Evolutionary conservation across 1,284 basidiomycete genomes (phyloP).

Genomic region (Naganishia liquefaciens): DNA sequence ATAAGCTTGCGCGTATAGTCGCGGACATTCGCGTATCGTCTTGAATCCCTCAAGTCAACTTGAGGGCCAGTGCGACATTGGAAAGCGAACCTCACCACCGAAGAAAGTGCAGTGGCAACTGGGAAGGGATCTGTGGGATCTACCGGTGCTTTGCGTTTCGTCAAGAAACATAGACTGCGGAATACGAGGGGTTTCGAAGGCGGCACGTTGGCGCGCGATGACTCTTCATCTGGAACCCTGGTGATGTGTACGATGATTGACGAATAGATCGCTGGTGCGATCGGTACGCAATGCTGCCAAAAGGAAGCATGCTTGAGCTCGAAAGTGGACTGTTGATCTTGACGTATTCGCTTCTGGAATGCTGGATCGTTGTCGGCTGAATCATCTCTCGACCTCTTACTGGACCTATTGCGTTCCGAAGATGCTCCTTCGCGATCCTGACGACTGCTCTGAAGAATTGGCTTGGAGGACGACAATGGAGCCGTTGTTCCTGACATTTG

Average conservation of each 20-base stretch:
- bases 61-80: slow-evolving; percentile 10
- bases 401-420: too few species aligned
- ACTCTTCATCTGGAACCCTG: neutral
- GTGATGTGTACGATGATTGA: slow-evolving; percentile 10
- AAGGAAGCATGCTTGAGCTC: slow-evolving; percentile 7
- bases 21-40: neutral
- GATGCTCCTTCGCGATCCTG: too few species aligned
- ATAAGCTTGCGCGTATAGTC: slow-evolving; percentile 16
- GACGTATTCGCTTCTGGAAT: neutral
- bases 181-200: slow-evolving; percentile 2
- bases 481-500: neutral
- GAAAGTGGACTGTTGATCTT: slow-evolving; percentile 2
- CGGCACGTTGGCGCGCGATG: too few species aligned
- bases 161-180: slow-evolving; percentile 18
- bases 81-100: slow-evolving; percentile 1
- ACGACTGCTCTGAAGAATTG: neutral
- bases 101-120: neutral
- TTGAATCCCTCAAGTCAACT: slow-evolving; percentile 7
- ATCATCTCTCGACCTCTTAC: too few species aligned
- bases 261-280: slow-evolving; percentile 1
- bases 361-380: neutral
- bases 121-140: slow-evolving; percentile 7
- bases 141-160: slow-evolving; percentile 6
- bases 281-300: slow-evolving; percentile 11
- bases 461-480: neutral